These are phyloP conservation scores for Penicillium capsulatum DNA, from an alignment of 2,329 filamentous ascomycete genomes.

Conservation along the genomic window DNA sequence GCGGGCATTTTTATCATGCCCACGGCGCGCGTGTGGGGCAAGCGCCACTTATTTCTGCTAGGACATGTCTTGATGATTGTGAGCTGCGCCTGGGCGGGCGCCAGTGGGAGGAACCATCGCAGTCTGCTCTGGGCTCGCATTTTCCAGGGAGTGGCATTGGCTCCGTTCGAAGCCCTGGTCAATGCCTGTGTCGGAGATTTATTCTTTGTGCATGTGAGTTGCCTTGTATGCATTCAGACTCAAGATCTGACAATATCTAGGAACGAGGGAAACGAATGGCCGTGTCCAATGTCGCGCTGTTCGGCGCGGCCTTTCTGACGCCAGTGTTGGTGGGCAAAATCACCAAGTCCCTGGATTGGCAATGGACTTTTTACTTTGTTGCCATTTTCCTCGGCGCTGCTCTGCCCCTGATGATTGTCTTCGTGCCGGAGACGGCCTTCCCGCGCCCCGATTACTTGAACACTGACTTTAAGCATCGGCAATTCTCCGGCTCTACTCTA, in stretches of 20 bases:
- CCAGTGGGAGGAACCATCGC: conserved; percentile 61
- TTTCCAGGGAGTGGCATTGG: conserved; percentile 79
- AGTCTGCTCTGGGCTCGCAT: conserved; percentile 74
- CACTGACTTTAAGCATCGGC: conserved; percentile 56
- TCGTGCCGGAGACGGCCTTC: conserved; percentile 82
- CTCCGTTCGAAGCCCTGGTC: conserved; percentile 84
- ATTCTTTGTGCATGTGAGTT: conserved; percentile 76
- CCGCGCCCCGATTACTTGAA: conserved; percentile 63
- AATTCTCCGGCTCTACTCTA: conserved; percentile 12
- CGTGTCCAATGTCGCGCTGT: conserved; percentile 65
- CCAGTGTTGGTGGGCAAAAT: conserved; percentile 90
- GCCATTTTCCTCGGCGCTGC: conserved; percentile 73
- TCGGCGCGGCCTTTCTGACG: conserved; percentile 69
- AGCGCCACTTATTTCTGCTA: conserved; percentile 79
- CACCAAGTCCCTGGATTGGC: conserved; percentile 69
- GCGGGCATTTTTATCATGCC: conserved; percentile 83
- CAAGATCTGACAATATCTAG: conserved; percentile 15
- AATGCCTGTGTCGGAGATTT: conserved; percentile 86
- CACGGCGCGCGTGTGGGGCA: conserved; percentile 84
- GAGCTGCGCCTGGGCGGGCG: conserved; percentile 74
- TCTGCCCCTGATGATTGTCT: conserved; percentile 68
- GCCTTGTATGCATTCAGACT: neutral
- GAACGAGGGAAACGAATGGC: conserved; percentile 84
- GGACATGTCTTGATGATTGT: conserved; percentile 69
- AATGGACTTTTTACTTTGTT: conserved; percentile 84